Conservation (phyloP, 495 filamentous ascomycete species). For the Lepraria neglecta region DNA sequence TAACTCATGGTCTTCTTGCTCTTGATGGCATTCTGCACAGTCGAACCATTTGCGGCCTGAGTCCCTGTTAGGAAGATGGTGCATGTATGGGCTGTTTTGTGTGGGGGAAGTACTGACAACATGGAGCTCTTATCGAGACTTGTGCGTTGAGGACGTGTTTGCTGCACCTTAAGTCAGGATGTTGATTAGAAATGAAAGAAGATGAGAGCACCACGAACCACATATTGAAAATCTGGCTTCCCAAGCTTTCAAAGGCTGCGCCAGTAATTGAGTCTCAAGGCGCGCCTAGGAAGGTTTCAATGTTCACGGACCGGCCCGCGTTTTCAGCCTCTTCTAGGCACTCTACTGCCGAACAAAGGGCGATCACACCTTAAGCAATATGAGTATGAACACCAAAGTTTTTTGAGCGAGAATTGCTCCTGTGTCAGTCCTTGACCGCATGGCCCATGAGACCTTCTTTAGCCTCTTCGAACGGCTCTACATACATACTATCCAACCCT, state of each 20-base stretch:
- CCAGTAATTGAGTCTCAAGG: not conserved
- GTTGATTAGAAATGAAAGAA: not conserved
- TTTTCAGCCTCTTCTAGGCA: constrained; percentile 7
- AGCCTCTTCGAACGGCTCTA: not conserved
- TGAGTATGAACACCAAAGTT: no score
- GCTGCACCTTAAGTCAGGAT: constrained; percentile 37
- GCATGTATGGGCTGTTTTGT: not conserved
- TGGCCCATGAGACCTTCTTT: no score
- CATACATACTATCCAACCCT: not conserved
- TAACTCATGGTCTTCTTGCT: constrained; percentile 69
- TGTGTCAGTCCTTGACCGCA: not conserved
- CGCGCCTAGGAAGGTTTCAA: not conserved
- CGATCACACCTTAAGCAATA: no score
- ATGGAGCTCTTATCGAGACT: constrained; percentile 89
- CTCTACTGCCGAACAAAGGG: not conserved
- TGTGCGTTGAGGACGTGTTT: constrained; percentile 99
- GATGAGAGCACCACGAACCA: constrained; percentile 17
- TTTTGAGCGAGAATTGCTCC: no score
- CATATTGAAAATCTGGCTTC: constrained; percentile 11
- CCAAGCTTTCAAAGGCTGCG: not conserved
- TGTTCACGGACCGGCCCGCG: not conserved
- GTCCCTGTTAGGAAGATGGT: constrained; percentile 6
- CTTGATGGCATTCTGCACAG: constrained; percentile 89
- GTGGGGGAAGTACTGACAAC: constrained; percentile 56
- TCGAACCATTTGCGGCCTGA: constrained; percentile 95